Percentiles rank a stretch among this genome's conserved stretches.
These are phyloP conservation scores for Eutrema heterophyllum DNA, from an alignment of 345 rosid species.

Conservation along the genomic window DNA sequence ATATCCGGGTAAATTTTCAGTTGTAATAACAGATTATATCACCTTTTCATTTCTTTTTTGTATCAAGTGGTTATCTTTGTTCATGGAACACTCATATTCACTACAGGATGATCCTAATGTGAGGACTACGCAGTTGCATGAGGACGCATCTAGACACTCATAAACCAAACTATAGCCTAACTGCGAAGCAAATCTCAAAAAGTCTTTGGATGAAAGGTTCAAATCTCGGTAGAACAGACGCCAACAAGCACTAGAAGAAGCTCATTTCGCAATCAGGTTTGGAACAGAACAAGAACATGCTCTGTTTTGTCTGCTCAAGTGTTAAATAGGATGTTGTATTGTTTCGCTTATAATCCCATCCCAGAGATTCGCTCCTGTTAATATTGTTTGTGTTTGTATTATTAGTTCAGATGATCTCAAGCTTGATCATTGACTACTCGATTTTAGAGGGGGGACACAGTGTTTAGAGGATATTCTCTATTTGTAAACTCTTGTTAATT, in stretches of 20 bases:
- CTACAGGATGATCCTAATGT: slow-evolving; percentile 73
- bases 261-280: background rate
- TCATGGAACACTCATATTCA: slow-evolving; percentile 8
- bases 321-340: slow-evolving; percentile 24
- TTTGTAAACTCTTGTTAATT: slow-evolving; percentile 16
- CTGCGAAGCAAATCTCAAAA: background rate
- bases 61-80: background rate
- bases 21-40: background rate
- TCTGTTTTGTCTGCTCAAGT: slow-evolving; percentile 11
- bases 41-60: background rate
- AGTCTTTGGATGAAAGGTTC: background rate
- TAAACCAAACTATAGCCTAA: slow-evolving; percentile 20
- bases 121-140: slow-evolving; percentile 63
- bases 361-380: slow-evolving; percentile 11
- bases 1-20: slow-evolving; percentile 50
- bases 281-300: slow-evolving; percentile 6
- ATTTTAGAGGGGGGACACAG: background rate
- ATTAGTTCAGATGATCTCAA: background rate
- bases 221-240: background rate
- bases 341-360: background rate
- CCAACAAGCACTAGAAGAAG: background rate
- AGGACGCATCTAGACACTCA: slow-evolving; percentile 66
- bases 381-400: slow-evolving; percentile 29
- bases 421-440: slow-evolving; percentile 5
- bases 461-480: slow-evolving; percentile 14